These are phyloP conservation scores for Kodamaea jinghongensis DNA, from an alignment of 805 yeast species.

Conservation along the genomic window DNA sequence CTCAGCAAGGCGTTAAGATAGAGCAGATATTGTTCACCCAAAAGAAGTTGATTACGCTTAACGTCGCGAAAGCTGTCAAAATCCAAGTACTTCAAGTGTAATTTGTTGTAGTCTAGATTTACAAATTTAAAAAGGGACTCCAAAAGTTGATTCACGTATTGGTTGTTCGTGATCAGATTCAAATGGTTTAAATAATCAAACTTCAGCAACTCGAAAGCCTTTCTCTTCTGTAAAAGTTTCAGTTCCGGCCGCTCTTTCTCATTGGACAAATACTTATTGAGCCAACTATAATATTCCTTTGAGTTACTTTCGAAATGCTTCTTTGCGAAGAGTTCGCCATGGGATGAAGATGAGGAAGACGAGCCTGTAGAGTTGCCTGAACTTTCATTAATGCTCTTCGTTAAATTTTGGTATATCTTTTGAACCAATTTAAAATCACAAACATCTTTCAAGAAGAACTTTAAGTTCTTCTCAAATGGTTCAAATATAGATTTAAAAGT, in stretches of 20 bases:
- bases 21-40: slow-evolving; percentile 24
- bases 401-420: slow-evolving; percentile 21
- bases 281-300: slow-evolving; percentile 43
- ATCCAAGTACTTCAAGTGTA: slow-evolving; percentile 14
- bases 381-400: slow-evolving; percentile 4
- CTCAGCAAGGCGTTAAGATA: slow-evolving; percentile 34
- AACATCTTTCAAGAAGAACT: slow-evolving; percentile 26
- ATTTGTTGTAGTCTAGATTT: slow-evolving; percentile 16
- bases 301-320: slow-evolving; percentile 39
- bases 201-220: slow-evolving; percentile 42
- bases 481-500: slow-evolving; percentile 26
- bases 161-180: slow-evolving; percentile 36
- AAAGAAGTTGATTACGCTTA: slow-evolving; percentile 16
- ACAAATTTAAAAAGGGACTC: slow-evolving; percentile 38
- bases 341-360: slow-evolving; percentile 4
- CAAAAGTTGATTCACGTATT: slow-evolving; percentile 36
- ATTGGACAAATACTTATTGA: slow-evolving; percentile 41
- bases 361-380: slow-evolving; percentile 2
- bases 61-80: slow-evolving; percentile 15
- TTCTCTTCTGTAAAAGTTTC: slow-evolving; percentile 34
- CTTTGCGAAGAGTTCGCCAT: no score
- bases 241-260: slow-evolving; percentile 44
- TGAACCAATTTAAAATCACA: slow-evolving; percentile 26
- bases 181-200: slow-evolving; percentile 46
- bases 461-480: slow-evolving; percentile 31